Conservation (phyloP, 75 land plant genomes). For the Ceratopteris richardii region DNA sequence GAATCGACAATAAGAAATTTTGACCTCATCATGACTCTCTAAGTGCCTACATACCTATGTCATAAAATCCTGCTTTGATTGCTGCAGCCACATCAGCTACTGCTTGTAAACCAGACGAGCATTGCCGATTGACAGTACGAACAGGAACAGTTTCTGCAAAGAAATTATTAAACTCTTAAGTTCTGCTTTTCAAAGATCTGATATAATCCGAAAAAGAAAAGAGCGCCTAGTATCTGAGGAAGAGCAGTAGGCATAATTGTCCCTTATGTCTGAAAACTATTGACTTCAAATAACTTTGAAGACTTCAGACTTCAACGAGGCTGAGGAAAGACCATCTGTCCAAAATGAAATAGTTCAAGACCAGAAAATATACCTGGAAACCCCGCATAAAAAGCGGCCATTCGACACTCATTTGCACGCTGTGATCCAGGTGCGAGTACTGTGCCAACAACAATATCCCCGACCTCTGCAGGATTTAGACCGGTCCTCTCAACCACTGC, state of each 20-base stretch:
- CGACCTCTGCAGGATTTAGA: slow-evolving; percentile 77
- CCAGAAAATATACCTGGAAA: slow-evolving; percentile 91
- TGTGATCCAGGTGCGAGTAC: slow-evolving; percentile 93
- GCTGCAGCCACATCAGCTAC: slow-evolving; percentile 84
- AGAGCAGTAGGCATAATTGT: no score
- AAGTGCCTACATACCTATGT: slow-evolving; percentile 45
- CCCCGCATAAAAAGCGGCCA: slow-evolving; percentile 97
- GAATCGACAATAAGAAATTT: no score
- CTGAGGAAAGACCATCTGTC: no score
- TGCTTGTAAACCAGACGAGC: slow-evolving; percentile 92
- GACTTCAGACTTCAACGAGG: no score
- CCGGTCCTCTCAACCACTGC: slow-evolving; percentile 74
- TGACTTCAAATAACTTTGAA: no score
- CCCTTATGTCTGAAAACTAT: no score
- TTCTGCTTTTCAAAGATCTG: no score
- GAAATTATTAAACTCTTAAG: no score
- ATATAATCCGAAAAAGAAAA: no score
- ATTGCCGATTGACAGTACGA: slow-evolving; percentile 85
- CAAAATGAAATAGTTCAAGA: no score
- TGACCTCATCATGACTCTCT: background rate
- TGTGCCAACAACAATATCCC: slow-evolving; percentile 93
- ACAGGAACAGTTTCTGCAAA: slow-evolving; percentile 75
- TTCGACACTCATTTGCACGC: slow-evolving; percentile 88
- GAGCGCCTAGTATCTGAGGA: no score
- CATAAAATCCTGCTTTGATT: slow-evolving; percentile 86